Conservation (phyloP, 1,139 yeast species). For the Lodderomyces margitis region DNA sequence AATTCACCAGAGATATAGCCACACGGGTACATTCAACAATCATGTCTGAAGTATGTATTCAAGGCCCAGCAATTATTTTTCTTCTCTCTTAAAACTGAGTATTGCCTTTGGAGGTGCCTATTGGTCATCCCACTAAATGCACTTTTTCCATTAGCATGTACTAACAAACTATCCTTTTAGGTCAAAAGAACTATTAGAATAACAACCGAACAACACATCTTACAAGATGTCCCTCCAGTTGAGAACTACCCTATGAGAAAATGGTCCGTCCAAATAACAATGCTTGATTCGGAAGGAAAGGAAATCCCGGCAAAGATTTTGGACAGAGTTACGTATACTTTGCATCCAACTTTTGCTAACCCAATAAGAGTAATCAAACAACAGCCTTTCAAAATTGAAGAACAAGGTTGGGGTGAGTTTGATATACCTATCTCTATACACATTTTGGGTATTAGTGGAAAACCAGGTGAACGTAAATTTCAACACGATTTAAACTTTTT, state of each 20-base stretch:
- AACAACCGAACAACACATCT: slow-evolving; percentile 80
- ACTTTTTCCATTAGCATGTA: too few relatives aligned
- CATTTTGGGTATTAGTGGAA: slow-evolving; percentile 62
- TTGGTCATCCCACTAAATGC: too few relatives aligned
- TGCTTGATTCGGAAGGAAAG: slow-evolving; percentile 77
- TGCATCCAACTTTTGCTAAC: slow-evolving; percentile 92
- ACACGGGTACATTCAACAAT: too few relatives aligned
- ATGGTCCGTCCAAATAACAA: slow-evolving; percentile 78
- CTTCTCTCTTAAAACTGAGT: too few relatives aligned
- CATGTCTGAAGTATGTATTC: slow-evolving; percentile 16
- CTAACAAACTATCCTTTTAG: slow-evolving; percentile 24
- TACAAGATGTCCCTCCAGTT: slow-evolving; percentile 82
- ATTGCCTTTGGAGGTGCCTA: too few relatives aligned
- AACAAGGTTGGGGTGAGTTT: slow-evolving; percentile 99
- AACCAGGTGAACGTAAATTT: slow-evolving; percentile 82
- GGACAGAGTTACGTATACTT: slow-evolving; percentile 87
- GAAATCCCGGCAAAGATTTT: slow-evolving; percentile 85
- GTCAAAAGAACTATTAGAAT: slow-evolving; percentile 87
- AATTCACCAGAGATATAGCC: background rate
- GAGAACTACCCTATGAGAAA: slow-evolving; percentile 95
- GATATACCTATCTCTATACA: slow-evolving; percentile 81
- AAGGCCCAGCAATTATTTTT: too few relatives aligned
- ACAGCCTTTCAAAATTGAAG: slow-evolving; percentile 87
- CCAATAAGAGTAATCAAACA: slow-evolving; percentile 80
- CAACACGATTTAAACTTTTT: slow-evolving; percentile 87